Conservation (phyloP, 352 stramenopile genomes). For the Phytophthora fragariae region DNA sequence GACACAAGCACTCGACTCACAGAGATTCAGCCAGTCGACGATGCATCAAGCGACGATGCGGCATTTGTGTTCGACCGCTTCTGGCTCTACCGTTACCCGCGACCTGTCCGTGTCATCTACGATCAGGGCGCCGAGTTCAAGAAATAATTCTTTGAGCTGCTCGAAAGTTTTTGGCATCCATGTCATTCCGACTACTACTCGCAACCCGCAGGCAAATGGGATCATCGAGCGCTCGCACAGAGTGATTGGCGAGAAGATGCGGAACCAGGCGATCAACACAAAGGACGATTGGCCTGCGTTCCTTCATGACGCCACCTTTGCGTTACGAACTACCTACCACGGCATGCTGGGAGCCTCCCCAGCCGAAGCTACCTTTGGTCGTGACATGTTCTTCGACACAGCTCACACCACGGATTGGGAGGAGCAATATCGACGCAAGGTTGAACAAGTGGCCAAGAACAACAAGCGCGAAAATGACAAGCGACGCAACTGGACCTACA, state of each 20-base stretch:
- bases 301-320: conserved; percentile 5
- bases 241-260: conserved; percentile 12
- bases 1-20: conserved; percentile 9
- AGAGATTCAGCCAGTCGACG: conserved; percentile 3
- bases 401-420: background rate
- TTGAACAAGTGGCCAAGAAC: conserved; percentile 4
- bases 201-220: conserved; percentile 10
- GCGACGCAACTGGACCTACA: background rate
- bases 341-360: background rate
- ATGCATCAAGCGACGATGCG: conserved; percentile 6
- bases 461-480: conserved; percentile 4
- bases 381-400: conserved; percentile 8
- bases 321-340: background rate
- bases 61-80: conserved; percentile 7
- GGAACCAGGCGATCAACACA: background rate
- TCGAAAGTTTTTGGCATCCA: conserved; percentile 6
- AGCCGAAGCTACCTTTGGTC: conserved; percentile 1
- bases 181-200: conserved; percentile 1
- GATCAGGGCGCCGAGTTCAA: conserved; percentile 6
- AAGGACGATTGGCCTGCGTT: conserved; percentile 2
- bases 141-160: conserved; percentile 16
- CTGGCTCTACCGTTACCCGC: conserved; percentile 6
- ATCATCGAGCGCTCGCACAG: conserved; percentile 6
- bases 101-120: conserved; percentile 2
- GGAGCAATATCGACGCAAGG: background rate